phyloP scores from a whole-genome alignment of 192 early-diverging fungal species.

The Chytriomyces sp. region DNA sequence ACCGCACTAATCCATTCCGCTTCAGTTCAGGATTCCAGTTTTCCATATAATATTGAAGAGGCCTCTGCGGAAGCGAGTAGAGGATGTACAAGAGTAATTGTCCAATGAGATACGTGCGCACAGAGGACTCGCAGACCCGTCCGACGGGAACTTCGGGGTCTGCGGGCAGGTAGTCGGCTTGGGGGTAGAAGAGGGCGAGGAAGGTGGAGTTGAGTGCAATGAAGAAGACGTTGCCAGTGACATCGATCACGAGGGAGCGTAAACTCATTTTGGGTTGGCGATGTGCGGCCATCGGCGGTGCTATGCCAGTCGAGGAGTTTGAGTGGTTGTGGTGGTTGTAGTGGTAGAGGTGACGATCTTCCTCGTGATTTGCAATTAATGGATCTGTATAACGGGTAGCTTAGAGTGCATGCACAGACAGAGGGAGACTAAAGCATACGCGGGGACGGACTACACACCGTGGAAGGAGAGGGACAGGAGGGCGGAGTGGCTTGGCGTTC shows the following conservation, averaged over 20 bases:
- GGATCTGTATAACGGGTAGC: too few relatives aligned
- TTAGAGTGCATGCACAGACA: too few relatives aligned
- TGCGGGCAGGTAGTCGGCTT: neutral
- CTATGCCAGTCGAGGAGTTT: too few relatives aligned
- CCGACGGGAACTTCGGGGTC: neutral
- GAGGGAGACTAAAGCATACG: too few relatives aligned
- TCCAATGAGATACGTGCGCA: slow-evolving; percentile 26
- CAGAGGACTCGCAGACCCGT: slow-evolving; percentile 10
- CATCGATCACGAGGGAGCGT: slow-evolving; percentile 16
- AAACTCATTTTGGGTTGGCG: slow-evolving; percentile 4
- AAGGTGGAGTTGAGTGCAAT: slow-evolving; percentile 15
- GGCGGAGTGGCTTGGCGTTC: too few relatives aligned
- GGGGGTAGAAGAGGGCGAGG: neutral
- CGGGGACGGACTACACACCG: too few relatives aligned
- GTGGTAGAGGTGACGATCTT: too few relatives aligned
- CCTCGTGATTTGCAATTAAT: too few relatives aligned
- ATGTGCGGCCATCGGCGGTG: too few relatives aligned
- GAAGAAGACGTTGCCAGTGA: slow-evolving; percentile 15
- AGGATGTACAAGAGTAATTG: slow-evolving; percentile 25
- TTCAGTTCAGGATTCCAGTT: slow-evolving; percentile 26
- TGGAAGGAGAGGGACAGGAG: too few relatives aligned
- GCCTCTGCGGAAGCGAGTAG: slow-evolving; percentile 34
- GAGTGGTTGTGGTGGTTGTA: too few relatives aligned
- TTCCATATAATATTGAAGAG: slow-evolving; percentile 34
- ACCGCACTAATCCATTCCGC: neutral